Conservation (phyloP, 345 rosid genomes). For the Brassica incana region DNA sequence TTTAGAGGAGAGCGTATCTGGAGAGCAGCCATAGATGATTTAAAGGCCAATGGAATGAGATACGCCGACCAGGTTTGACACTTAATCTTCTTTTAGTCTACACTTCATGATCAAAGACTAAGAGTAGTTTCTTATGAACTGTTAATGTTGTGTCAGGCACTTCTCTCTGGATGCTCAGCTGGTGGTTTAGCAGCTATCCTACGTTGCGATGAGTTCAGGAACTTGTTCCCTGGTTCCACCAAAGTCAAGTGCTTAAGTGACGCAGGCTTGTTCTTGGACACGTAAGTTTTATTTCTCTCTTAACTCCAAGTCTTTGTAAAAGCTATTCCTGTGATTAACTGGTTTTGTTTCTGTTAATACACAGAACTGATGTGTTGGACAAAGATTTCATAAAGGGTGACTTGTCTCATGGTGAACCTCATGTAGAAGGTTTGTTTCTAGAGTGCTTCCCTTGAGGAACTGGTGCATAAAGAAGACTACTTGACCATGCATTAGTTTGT, state of each 20-base stretch:
- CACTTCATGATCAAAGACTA: not conserved
- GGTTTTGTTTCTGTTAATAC: conserved; percentile 36
- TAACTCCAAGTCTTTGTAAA: not conserved
- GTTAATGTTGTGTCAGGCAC: conserved; percentile 55
- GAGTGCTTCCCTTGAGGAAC: too few species aligned
- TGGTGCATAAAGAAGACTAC: not conserved
- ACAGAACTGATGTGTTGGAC: too few species aligned
- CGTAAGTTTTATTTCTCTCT: conserved; percentile 43
- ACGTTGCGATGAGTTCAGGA: conserved; percentile 84
- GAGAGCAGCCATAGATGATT: conserved; percentile 79
- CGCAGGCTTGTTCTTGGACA: conserved; percentile 93
- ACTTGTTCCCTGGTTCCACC: conserved; percentile 57
- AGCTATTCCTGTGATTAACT: not conserved
- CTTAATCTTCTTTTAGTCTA: conserved; percentile 15
- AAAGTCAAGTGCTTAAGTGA: conserved; percentile 96
- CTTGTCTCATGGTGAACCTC: too few species aligned
- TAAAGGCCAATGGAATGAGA: conserved; percentile 84
- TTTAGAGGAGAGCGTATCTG: conserved; percentile 96
- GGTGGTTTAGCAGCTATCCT: conserved; percentile 91
- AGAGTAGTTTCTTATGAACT: not conserved
- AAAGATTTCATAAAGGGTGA: too few species aligned
- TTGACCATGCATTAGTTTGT: not conserved
- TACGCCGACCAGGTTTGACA: conserved; percentile 60
- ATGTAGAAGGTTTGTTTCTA: too few species aligned
- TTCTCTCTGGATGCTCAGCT: conserved; percentile 95